A percentile compares a stretch with the other conserved stretches of the same genome.
Evolutionary conservation across 768 basidiomycete genomes (phyloP).

Genomic region (Gloeopeniophorella convolvens): DNA sequence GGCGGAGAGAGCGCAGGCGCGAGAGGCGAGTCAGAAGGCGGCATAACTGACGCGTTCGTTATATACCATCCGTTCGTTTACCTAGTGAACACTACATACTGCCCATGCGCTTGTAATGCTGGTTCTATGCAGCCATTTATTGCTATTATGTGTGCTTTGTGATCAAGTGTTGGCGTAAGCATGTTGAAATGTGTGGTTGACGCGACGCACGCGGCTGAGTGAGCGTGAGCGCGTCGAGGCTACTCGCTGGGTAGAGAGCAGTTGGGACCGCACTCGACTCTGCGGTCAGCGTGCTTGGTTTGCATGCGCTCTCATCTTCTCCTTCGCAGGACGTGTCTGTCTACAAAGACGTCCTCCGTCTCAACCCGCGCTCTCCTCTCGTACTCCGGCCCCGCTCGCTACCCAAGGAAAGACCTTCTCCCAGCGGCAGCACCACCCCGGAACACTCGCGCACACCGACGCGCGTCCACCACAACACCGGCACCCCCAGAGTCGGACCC

Average conservation of each 20-base stretch:
- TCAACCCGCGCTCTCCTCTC: constrained; percentile 27
- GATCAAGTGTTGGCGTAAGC: too few species aligned
- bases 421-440: constrained; percentile 16
- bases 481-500: constrained; percentile 11
- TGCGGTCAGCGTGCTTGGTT: constrained; percentile 3
- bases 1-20: constrained; percentile 69
- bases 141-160: neutral
- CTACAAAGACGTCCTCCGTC: constrained; percentile 25
- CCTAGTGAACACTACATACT: constrained; percentile 5
- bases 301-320: constrained; percentile 35
- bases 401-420: constrained; percentile 28
- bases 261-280: too few species aligned
- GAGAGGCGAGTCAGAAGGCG: constrained; percentile 33
- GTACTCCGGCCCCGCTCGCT: constrained; percentile 26
- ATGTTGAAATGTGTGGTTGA: too few species aligned
- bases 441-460: constrained; percentile 24
- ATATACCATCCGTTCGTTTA: constrained; percentile 1
- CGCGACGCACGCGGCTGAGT: too few species aligned
- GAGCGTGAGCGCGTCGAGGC: too few species aligned
- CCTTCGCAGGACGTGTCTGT: constrained; percentile 30
- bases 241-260: too few species aligned
- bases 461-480: constrained; percentile 32
- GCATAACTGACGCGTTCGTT: neutral
- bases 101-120: constrained; percentile 6
- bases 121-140: neutral